Base-by-base conservation (phyloP, 2,329 filamentous ascomycete species). In the Mycogone perniciosa region DNA sequence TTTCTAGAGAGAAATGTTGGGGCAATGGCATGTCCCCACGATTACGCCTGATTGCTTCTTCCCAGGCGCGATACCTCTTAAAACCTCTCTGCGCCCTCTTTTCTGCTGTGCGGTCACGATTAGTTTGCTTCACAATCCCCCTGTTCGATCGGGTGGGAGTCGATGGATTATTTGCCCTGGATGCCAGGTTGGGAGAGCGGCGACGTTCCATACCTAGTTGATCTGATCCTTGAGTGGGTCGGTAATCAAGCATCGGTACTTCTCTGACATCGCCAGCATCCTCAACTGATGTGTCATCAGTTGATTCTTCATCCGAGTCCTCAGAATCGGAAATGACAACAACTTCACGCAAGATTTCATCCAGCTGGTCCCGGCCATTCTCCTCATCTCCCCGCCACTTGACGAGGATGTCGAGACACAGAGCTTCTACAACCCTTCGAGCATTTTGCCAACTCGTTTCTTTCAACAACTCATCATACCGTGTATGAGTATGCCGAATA, bases 371-470 rank as follows among this genome's bases (percentile, higher is more conserved):
- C 44, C 82, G 78, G 29, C 82, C 82, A 13, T 77, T 85, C 63
- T 86, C 82, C 64, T 86, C 82, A 58, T 86, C 82, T 50, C 82
- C 82, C 69, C 82, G 81, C 82, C 82, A 86, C 77, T 85, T 85
- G 72, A 85, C 77, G 64, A 86, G 77, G 48, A 81, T 72, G 57
- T 85, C 82, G 42, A 85, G 70, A 56, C 82, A 85, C 10, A 81
- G 68, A 31, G 73, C 66, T 58, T 85, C 80, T 41, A 85, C 81
- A 38, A 75, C 75, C 66, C 77, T 83, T 55, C 82, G 74, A 47
- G 82, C 81, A 60, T 80, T 80, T 46, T 72, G 68, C 72, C 80
- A 85, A 13, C 67, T 71, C 5, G 79, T 80, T 59, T 84, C 78
- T 59, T 65, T 76, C 11, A 85, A 68, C 13, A 85, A 69, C 51